phyloP scores from a whole-genome alignment of 2,329 filamentous ascomycete genomes.

The Trichoderma sp. region DNA sequence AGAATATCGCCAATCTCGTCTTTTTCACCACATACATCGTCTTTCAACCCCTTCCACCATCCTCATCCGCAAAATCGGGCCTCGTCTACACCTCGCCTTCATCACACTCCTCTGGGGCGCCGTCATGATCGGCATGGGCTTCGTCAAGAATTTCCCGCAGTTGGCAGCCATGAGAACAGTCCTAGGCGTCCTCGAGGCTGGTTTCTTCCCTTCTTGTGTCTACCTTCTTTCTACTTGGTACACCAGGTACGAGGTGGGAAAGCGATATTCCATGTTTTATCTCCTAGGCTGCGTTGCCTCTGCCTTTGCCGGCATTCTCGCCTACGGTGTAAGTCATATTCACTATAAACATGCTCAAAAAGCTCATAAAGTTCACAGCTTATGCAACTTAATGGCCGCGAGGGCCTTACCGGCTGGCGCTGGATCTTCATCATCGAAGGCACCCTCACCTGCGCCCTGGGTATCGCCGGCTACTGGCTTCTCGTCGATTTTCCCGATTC shows the following conservation, averaged over 20 bases:
- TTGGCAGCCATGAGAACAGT: conserved; percentile 59
- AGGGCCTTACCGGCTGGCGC: conserved; percentile 59
- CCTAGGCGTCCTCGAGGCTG: conserved; percentile 66
- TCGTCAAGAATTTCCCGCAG: conserved; percentile 52
- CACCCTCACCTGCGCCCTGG: conserved; percentile 55
- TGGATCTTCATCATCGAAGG: conserved; percentile 67
- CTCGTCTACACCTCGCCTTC: conserved; percentile 54
- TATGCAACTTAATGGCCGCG: conserved; percentile 63
- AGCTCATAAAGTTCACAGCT: conserved; percentile 36
- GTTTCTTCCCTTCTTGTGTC: conserved; percentile 70
- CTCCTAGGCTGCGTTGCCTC: conserved; percentile 66
- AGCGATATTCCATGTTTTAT: conserved; percentile 69
- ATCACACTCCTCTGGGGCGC: conserved; percentile 62
- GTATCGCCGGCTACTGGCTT: conserved; percentile 53
- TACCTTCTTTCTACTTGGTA: conserved; percentile 77
- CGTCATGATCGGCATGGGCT: conserved; percentile 67
- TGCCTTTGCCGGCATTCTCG: conserved; percentile 68
- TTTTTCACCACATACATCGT: conserved; percentile 75
- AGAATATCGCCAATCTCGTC: conserved; percentile 68
- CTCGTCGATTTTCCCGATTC: conserved; percentile 67
- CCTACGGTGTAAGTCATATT: conserved; percentile 59
- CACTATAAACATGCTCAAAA: too few species aligned
- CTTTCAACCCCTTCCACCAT: conserved; percentile 73
- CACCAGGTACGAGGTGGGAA: conserved; percentile 68
- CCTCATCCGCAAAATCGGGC: conserved; percentile 66